Conservation (phyloP, 345 rosid genomes). For the Chamaenerion angustifolium region DNA sequence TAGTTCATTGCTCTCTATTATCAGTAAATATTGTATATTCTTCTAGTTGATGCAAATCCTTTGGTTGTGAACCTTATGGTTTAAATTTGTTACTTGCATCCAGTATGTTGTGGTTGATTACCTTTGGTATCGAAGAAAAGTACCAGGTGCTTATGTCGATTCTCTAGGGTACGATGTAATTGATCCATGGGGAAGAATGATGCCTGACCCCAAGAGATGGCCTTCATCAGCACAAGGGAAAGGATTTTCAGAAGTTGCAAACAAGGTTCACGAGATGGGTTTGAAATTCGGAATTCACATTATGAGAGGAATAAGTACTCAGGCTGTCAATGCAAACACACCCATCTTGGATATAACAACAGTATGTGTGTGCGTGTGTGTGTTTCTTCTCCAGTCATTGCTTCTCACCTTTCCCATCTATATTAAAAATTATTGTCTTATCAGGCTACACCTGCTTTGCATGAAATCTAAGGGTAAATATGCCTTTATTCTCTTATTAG, state of each 20-base stretch:
- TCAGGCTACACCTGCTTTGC: too few species aligned
- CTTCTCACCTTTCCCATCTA: not conserved
- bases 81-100: not conserved
- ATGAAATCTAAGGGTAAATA: too few species aligned
- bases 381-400: not conserved
- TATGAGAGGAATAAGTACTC: conserved; percentile 89
- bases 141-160: conserved; percentile 53
- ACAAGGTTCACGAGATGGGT: conserved; percentile 69
- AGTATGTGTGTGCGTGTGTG: conserved; percentile 19
- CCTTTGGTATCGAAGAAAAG: conserved; percentile 87
- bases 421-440: too few species aligned
- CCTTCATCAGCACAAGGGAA: conserved; percentile 76
- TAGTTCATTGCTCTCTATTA: too few species aligned
- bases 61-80: too few species aligned
- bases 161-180: conserved; percentile 82
- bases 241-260: conserved; percentile 70
- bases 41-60: too few species aligned
- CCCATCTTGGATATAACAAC: conserved; percentile 45
- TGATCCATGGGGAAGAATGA: conserved; percentile 87
- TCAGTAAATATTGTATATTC: not conserved
- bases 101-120: conserved; percentile 94
- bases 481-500: conserved; percentile 20
- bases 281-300: conserved; percentile 91
- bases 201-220: conserved; percentile 79
- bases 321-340: conserved; percentile 70